phyloP scores from a whole-genome alignment of 805 yeast genomes.

The Wickerhamiella domercqiae region DNA sequence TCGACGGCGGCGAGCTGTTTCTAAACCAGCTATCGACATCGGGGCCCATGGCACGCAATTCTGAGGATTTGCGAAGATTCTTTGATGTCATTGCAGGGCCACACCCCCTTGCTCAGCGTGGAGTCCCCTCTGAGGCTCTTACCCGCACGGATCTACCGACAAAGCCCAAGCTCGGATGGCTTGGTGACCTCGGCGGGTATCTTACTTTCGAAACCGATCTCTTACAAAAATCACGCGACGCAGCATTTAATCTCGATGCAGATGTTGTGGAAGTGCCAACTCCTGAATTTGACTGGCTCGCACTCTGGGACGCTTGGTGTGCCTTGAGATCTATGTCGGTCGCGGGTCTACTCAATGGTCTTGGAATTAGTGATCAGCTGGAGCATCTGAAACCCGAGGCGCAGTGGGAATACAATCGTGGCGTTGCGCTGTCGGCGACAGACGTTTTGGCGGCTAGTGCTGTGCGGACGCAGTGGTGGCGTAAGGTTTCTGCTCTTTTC shows the following conservation, averaged over 20 bases:
- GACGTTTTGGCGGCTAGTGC: not conserved
- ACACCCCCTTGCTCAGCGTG: not conserved
- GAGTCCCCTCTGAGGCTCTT: not conserved
- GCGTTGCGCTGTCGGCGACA: not conserved
- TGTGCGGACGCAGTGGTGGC: not conserved
- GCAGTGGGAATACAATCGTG: not conserved
- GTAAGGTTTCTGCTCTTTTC: not conserved
- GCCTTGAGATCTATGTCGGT: not conserved
- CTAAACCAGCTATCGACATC: not conserved
- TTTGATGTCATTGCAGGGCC: conserved; percentile 1
- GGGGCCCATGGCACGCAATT: conserved; percentile 2
- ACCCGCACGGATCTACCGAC: not conserved
- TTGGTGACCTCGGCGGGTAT: not conserved
- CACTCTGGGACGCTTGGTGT: not conserved
- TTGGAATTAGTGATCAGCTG: not conserved
- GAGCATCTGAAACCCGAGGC: not conserved
- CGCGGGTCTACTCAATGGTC: not conserved
- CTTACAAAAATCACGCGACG: not conserved
- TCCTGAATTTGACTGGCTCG: not conserved
- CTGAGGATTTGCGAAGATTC: not conserved
- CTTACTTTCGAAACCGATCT: not conserved
- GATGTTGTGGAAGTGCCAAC: not conserved
- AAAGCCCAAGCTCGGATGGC: not conserved
- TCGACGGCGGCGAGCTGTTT: not conserved
- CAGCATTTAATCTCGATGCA: not conserved